Conservation (phyloP, 1,139 yeast species). For the Kodamaea arcana region DNA sequence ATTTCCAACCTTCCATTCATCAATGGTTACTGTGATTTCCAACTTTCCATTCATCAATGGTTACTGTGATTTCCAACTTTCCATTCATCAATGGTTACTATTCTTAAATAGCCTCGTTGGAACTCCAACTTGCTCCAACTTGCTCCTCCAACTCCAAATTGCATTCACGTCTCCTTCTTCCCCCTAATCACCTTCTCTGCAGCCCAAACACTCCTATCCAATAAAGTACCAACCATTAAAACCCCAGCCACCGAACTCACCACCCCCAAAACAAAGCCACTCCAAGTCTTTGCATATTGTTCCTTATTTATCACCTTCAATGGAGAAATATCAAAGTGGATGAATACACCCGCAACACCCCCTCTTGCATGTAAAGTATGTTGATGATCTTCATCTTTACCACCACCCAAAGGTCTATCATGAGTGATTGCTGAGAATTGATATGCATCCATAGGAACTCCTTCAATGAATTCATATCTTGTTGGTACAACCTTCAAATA, state of each 20-base stretch:
- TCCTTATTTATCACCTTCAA: slow-evolving; percentile 86
- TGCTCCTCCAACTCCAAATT: too few species aligned
- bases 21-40: too few species aligned
- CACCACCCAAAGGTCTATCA: slow-evolving; percentile 80
- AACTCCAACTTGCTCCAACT: too few species aligned
- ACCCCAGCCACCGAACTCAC: slow-evolving; percentile 92
- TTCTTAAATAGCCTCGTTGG: too few species aligned
- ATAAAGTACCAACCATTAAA: slow-evolving; percentile 82
- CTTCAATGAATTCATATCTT: slow-evolving; percentile 63
- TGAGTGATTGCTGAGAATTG: slow-evolving; percentile 91
- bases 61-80: too few species aligned
- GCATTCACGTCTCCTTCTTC: slow-evolving; percentile 55
- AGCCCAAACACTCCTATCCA: slow-evolving; percentile 85
- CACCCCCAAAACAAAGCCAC: slow-evolving; percentile 80
- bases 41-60: too few species aligned
- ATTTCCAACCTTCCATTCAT: too few species aligned
- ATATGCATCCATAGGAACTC: slow-evolving; percentile 65
- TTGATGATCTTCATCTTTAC: slow-evolving; percentile 86
- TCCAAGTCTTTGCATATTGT: slow-evolving; percentile 73
- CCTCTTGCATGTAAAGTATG: slow-evolving; percentile 81
- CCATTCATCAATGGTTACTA: too few species aligned
- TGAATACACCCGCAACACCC: slow-evolving; percentile 86
- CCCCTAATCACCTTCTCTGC: slow-evolving; percentile 78
- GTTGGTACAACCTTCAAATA: slow-evolving; percentile 90
- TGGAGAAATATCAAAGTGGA: slow-evolving; percentile 89